These are phyloP conservation scores for Strobilomyces echinocephalus DNA, from an alignment of 768 basidiomycete genomes.

Conservation along the genomic window DNA sequence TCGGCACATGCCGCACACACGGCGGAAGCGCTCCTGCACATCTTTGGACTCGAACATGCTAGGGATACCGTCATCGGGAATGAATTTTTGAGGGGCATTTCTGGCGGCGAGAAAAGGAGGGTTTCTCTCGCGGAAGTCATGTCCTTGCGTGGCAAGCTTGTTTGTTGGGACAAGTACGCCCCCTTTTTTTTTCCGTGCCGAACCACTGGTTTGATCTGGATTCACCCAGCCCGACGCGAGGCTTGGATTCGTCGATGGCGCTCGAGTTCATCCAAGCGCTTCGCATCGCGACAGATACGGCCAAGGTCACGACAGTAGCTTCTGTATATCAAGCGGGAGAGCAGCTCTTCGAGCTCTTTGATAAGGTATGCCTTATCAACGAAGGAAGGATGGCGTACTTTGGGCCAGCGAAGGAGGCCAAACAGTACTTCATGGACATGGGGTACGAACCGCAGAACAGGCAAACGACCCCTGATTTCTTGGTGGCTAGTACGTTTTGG, in stretches of 20 bases:
- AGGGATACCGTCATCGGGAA: constrained; percentile 9
- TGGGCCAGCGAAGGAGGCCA: constrained; percentile 29
- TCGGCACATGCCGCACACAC: constrained; percentile 16
- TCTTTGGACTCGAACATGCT: constrained; percentile 75
- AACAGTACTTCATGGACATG: constrained; percentile 17
- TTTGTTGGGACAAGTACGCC: constrained; percentile 74
- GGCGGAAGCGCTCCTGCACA: constrained; percentile 52
- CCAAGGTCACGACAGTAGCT: constrained; percentile 59
- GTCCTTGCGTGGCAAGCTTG: constrained; percentile 55
- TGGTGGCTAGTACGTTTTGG: constrained; percentile 41
- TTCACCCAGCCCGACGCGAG: constrained; percentile 53
- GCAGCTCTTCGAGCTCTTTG: constrained; percentile 56
- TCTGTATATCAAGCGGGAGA: constrained; percentile 85
- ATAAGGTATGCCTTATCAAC: constrained; percentile 33
- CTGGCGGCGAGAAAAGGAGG: background rate
- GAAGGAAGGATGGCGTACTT: constrained; percentile 10
- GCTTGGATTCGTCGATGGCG: constrained; percentile 66
- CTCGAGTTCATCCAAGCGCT: constrained; percentile 68
- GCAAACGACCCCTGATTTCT: constrained; percentile 61
- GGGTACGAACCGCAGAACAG: constrained; percentile 51
- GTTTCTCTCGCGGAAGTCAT: constrained; percentile 58
- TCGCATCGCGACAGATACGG: constrained; percentile 57
- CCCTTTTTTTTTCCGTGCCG: background rate
- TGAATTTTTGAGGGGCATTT: background rate
- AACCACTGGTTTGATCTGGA: background rate